Percentiles rank a stretch among this genome's conserved stretches.
These are phyloP conservation scores for Aquilaria agallochum DNA, from an alignment of 441 rosid genomes.

Conservation along the genomic window DNA sequence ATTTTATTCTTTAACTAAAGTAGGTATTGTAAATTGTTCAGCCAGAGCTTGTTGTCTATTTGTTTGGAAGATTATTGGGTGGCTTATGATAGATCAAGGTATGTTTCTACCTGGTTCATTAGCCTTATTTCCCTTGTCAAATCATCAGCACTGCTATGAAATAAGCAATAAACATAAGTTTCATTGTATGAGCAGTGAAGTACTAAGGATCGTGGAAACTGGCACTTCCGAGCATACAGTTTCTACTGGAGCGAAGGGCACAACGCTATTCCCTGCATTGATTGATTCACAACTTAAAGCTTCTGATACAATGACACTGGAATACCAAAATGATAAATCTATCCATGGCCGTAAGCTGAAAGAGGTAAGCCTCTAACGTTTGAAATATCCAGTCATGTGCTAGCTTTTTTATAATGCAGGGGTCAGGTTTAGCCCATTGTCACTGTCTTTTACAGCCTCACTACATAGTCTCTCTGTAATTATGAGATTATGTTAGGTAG, in stretches of 20 bases:
- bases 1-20: not conserved
- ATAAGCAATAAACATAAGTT: constrained; percentile 2
- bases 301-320: constrained; percentile 16
- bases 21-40: constrained; percentile 26
- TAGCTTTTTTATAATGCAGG: no score
- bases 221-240: constrained; percentile 18
- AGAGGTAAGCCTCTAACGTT: constrained; percentile 26
- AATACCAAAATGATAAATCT: constrained; percentile 21
- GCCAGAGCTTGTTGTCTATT: constrained; percentile 48
- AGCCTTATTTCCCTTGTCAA: constrained; percentile 1
- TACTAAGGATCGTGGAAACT: constrained; percentile 29
- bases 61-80: constrained; percentile 70
- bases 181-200: constrained; percentile 27
- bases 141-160: constrained; percentile 2
- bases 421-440: no score
- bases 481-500: no score
- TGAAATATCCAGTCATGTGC: not conserved
- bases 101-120: constrained; percentile 14
- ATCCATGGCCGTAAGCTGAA: constrained; percentile 6
- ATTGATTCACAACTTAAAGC: constrained; percentile 28
- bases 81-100: constrained; percentile 59
- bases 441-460: no score
- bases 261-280: constrained; percentile 14
- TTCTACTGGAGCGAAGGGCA: constrained; percentile 13
- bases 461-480: no score